Percentiles rank a stretch among this genome's conserved stretches.
Conservation (phyloP, 495 filamentous ascomycete species). For the Trichoderma gamsii region DNA sequence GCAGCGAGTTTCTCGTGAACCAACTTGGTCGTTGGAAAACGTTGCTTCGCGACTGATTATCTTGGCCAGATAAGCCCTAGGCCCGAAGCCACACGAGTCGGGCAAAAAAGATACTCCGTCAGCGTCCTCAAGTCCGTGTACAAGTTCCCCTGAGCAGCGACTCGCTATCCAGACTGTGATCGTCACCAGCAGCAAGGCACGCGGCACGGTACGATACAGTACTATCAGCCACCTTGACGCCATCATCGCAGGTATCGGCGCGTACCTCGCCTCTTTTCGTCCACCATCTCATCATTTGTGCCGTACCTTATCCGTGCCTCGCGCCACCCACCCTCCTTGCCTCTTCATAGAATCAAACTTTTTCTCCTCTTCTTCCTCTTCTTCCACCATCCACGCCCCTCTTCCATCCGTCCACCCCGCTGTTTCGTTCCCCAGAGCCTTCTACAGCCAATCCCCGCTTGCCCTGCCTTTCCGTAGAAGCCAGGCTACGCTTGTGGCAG, state of each 20-base stretch:
- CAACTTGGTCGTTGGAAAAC: no score
- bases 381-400: background rate
- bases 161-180: background rate
- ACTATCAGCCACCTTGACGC: background rate
- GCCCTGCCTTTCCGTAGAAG: constrained; percentile 8
- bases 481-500: background rate
- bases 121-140: background rate
- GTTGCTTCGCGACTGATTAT: no score
- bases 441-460: constrained; percentile 1
- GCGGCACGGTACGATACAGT: background rate
- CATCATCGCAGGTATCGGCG: background rate
- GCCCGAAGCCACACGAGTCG: background rate
- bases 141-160: background rate
- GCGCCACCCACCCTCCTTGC: background rate
- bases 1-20: no score
- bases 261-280: background rate
- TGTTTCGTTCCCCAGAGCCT: background rate
- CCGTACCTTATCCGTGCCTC: constrained; percentile 8
- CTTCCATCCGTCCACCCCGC: constrained; percentile 5
- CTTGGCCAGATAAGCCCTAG: no score
- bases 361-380: background rate
- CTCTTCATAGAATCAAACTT: background rate
- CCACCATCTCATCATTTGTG: background rate
- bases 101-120: background rate
- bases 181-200: background rate